A percentile compares a stretch with the other conserved stretches of the same genome.
Evolutionary conservation across 768 basidiomycete genomes (phyloP).

Genomic region (Boletus barrowsii): DNA sequence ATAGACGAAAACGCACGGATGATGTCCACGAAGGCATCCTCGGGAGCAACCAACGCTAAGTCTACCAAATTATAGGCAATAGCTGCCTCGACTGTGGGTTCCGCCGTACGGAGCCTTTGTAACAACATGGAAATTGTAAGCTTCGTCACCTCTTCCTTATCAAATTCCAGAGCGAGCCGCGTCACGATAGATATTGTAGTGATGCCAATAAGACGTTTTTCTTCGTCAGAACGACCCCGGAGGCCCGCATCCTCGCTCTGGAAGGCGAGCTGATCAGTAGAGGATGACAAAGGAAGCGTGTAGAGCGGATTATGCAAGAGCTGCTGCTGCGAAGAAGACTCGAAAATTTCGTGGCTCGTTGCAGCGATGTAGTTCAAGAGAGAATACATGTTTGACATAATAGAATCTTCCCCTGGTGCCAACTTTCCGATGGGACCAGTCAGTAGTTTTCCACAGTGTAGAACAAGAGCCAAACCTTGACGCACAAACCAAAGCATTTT

Average conservation of each 20-base stretch:
- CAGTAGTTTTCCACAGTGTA: background rate
- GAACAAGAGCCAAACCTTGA: conserved; percentile 50
- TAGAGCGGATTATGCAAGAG: conserved; percentile 41
- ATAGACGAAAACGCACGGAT: conserved; percentile 81
- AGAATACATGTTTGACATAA: conserved; percentile 96
- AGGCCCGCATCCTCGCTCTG: conserved; percentile 64
- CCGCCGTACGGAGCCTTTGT: conserved; percentile 80
- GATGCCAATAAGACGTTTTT: conserved; percentile 79
- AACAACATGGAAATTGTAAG: conserved; percentile 91
- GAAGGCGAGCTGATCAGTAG: conserved; percentile 47
- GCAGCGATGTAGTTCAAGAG: conserved; percentile 89
- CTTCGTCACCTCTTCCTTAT: conserved; percentile 82
- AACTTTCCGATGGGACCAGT: conserved; percentile 43
- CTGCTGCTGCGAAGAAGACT: conserved; percentile 45
- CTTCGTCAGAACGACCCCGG: conserved; percentile 73
- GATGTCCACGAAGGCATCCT: conserved; percentile 77
- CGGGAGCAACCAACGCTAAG: conserved; percentile 75
- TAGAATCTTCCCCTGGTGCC: conserved; percentile 81
- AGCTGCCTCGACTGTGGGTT: conserved; percentile 85
- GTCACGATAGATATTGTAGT: conserved; percentile 92
- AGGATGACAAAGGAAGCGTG: conserved; percentile 25
- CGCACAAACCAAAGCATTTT: conserved; percentile 85
- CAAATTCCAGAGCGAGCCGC: conserved; percentile 81
- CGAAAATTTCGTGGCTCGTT: conserved; percentile 73
- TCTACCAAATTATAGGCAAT: conserved; percentile 92